A percentile compares a stretch with the other conserved stretches of the same genome.
phyloP scores from a whole-genome alignment of 176 grass and related monocot species.

The Tillandsia fasciculata region DNA sequence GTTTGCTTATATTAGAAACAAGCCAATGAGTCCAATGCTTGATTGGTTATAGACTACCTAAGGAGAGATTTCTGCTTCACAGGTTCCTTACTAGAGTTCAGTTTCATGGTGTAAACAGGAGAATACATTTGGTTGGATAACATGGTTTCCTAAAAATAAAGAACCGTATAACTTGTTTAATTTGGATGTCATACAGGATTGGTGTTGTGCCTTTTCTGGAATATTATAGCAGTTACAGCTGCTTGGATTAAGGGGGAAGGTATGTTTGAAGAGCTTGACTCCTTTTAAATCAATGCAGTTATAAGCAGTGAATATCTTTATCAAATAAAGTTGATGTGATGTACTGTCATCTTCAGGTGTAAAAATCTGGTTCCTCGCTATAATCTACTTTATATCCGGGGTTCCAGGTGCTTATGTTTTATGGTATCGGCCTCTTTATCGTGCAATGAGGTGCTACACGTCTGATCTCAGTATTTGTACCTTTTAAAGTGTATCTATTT shows the following conservation, averaged over 20 bases:
- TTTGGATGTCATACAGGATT: constrained; percentile 60
- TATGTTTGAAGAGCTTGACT: constrained; percentile 14
- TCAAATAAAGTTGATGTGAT: neutral
- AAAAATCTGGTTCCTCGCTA: constrained; percentile 86
- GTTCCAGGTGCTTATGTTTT: constrained; percentile 78
- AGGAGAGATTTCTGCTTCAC: neutral
- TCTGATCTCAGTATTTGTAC: neutral
- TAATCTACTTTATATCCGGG: constrained; percentile 95
- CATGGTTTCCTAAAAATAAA: neutral
- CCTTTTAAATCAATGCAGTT: neutral
- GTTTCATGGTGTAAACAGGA: neutral
- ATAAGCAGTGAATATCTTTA: neutral
- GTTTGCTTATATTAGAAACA: neutral
- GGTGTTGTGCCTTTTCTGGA: constrained; percentile 72
- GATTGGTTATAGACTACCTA: neutral
- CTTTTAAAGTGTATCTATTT: neutral
- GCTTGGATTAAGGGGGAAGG: constrained; percentile 97
- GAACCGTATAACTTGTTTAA: neutral
- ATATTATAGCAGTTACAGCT: constrained; percentile 70
- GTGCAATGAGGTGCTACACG: constrained; percentile 66
- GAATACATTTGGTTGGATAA: neutral
- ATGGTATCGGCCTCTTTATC: constrained; percentile 97
- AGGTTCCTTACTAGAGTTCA: neutral
- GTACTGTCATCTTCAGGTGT: constrained; percentile 35
- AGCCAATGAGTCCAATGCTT: neutral